These are phyloP conservation scores for Talaromyces sp. DNA, from an alignment of 2,329 filamentous ascomycete genomes.

Conservation along the genomic window DNA sequence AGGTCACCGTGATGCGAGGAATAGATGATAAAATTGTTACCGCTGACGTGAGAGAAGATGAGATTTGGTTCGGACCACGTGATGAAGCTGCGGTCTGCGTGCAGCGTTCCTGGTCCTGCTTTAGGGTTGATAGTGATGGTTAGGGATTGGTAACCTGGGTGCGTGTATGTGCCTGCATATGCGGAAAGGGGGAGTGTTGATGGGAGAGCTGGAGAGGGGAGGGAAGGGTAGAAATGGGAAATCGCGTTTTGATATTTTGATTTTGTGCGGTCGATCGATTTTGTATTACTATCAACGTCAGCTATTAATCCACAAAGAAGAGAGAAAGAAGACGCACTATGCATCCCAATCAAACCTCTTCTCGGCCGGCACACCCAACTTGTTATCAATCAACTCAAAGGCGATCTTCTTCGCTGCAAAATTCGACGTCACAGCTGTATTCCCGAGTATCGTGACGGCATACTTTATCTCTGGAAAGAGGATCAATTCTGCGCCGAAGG, in stretches of 20 bases:
- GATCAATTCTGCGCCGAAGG: constrained; percentile 44
- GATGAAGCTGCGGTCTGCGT: constrained; percentile 12
- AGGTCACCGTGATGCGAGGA: background rate
- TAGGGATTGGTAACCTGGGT: constrained; percentile 15
- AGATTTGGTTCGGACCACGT: constrained; percentile 11
- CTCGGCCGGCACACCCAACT: constrained; percentile 6
- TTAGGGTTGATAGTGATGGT: constrained; percentile 4
- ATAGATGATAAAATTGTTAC: constrained; percentile 10
- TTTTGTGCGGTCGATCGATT: background rate
- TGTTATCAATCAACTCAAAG: constrained; percentile 15
- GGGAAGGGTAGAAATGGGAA: constrained; percentile 11
- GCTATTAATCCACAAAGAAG: background rate
- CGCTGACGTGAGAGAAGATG: constrained; percentile 15
- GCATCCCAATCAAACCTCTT: constrained; percentile 18
- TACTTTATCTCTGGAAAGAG: constrained; percentile 46
- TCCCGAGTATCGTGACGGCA: constrained; percentile 45
- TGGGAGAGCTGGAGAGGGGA: constrained; percentile 15
- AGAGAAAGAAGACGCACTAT: background rate
- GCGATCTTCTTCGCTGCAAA: constrained; percentile 2
- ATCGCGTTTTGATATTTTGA: constrained; percentile 6
- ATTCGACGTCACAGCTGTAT: constrained; percentile 44
- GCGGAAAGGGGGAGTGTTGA: constrained; percentile 8
- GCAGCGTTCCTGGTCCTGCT: background rate
- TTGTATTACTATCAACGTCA: background rate
- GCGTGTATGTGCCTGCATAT: constrained; percentile 16